A percentile compares a stretch with the other conserved stretches of the same genome.
Conservation (phyloP, 148 eudicot genomes). For the Suaeda aralocaspica region DNA sequence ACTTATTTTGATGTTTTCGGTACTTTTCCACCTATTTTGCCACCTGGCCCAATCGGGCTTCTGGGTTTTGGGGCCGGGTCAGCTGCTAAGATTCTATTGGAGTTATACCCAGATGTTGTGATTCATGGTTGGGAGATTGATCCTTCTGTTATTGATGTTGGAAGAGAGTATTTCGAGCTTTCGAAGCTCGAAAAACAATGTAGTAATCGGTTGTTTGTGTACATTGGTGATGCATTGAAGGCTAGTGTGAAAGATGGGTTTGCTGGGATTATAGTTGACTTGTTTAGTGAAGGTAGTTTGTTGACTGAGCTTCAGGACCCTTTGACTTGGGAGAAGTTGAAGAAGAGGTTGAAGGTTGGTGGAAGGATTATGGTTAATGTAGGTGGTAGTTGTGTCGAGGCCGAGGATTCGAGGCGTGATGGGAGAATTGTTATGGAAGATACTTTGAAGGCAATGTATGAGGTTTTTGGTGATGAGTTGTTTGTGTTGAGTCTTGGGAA, state of each 20-base stretch:
- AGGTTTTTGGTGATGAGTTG: constrained; percentile 49
- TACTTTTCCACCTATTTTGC: constrained; percentile 61
- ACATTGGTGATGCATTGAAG: constrained; percentile 57
- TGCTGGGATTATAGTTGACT: constrained; percentile 68
- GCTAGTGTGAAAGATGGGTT: constrained; percentile 45
- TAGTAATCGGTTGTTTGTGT: constrained; percentile 44
- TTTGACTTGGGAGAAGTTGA: constrained; percentile 62
- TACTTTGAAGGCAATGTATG: constrained; percentile 59
- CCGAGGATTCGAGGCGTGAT: constrained; percentile 63
- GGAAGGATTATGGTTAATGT: constrained; percentile 95
- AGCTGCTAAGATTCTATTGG: constrained; percentile 53
- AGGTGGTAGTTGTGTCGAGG: constrained; percentile 87
- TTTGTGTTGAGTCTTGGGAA: constrained; percentile 59
- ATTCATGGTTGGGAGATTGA: constrained; percentile 94
- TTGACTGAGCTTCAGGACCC: constrained; percentile 70
- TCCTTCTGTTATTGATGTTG: constrained; percentile 61
- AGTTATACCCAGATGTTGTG: constrained; percentile 43
- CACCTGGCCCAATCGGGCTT: constrained; percentile 69
- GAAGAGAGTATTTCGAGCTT: constrained; percentile 56
- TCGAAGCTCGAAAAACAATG: constrained; percentile 40
- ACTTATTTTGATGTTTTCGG: constrained; percentile 88
- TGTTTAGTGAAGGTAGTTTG: constrained; percentile 70
- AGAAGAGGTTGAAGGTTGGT: constrained; percentile 53
- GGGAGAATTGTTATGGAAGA: constrained; percentile 71
- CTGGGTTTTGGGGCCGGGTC: constrained; percentile 92